A percentile compares a stretch with the other conserved stretches of the same genome.
Conservation (phyloP, 768 basidiomycete genomes). For the Boletus huronensis region DNA sequence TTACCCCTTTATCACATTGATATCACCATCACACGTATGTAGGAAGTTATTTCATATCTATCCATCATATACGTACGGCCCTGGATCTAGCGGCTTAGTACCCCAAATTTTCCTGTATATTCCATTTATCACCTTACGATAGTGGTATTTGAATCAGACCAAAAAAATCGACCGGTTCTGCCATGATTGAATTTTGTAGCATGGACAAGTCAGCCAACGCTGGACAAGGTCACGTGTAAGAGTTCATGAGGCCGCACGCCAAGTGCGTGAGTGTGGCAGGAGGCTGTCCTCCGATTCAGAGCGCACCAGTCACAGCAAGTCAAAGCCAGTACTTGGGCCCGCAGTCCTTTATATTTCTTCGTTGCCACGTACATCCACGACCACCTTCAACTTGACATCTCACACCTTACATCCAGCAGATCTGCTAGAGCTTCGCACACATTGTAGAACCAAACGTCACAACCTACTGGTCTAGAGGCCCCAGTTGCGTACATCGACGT, state of each 20-base stretch:
- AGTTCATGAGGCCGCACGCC: not conserved
- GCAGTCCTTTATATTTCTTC: not conserved
- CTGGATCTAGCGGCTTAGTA: not conserved
- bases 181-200: too few species aligned
- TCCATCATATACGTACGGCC: not conserved
- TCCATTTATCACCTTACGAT: too few species aligned
- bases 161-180: too few species aligned
- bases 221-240: constrained; percentile 15
- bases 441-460: not conserved
- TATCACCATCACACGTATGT: not conserved
- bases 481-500: not conserved
- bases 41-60: not conserved
- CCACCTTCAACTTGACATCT: not conserved
- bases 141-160: too few species aligned
- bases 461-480: not conserved
- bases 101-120: not conserved
- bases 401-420: not conserved
- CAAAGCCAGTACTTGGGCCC: not conserved
- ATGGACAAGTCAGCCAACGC: too few species aligned
- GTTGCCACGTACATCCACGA: not conserved
- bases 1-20: too few species aligned
- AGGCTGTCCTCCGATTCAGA: not conserved
- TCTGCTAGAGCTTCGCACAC: not conserved
- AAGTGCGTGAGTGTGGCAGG: not conserved
- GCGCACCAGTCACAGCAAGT: not conserved